A percentile compares a stretch with the other conserved stretches of the same genome.
phyloP scores from a whole-genome alignment of 805 yeast species.

The Komagataella populi region DNA sequence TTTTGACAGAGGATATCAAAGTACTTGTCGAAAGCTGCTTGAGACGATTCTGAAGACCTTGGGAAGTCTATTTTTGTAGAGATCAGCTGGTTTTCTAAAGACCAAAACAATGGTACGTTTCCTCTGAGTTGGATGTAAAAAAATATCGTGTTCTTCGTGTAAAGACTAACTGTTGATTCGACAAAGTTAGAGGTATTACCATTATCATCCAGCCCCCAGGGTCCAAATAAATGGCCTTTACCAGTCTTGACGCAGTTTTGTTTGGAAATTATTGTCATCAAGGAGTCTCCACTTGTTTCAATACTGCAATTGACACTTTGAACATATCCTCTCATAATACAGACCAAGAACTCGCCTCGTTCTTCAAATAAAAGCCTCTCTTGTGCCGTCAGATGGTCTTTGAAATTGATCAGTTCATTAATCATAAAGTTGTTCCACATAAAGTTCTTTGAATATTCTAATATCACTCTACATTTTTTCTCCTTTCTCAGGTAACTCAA shows the following conservation, averaged over 20 bases:
- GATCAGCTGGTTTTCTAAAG: constrained; percentile 29
- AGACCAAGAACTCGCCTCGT: constrained; percentile 28
- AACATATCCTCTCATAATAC: constrained; percentile 38
- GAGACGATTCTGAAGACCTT: constrained; percentile 38
- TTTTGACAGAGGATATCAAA: constrained; percentile 32
- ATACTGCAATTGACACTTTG: constrained; percentile 19
- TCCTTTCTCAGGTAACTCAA: not conserved
- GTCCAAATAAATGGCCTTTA: constrained; percentile 34
- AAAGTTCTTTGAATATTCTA: constrained; percentile 29
- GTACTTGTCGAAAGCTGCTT: constrained; percentile 35
- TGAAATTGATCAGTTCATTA: constrained; percentile 28
- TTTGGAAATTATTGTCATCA: constrained; percentile 35
- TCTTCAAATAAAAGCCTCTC: constrained; percentile 29
- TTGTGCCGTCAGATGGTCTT: constrained; percentile 24
- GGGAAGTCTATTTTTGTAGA: constrained; percentile 32
- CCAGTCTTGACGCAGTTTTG: constrained; percentile 28
- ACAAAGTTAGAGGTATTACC: constrained; percentile 38
- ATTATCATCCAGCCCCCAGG: constrained; percentile 44
- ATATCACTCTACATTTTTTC: constrained; percentile 16
- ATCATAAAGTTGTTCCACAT: constrained; percentile 39
- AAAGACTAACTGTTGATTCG: constrained; percentile 36
- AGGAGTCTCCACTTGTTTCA: constrained; percentile 10
- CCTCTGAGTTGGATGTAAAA: constrained; percentile 35
- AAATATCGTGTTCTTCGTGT: constrained; percentile 24
- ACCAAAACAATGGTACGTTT: constrained; percentile 44